Percentiles rank a stretch among this genome's conserved stretches.
phyloP scores from a whole-genome alignment of 192 early-diverging fungal species.

The Entophlyctis luteolus region DNA sequence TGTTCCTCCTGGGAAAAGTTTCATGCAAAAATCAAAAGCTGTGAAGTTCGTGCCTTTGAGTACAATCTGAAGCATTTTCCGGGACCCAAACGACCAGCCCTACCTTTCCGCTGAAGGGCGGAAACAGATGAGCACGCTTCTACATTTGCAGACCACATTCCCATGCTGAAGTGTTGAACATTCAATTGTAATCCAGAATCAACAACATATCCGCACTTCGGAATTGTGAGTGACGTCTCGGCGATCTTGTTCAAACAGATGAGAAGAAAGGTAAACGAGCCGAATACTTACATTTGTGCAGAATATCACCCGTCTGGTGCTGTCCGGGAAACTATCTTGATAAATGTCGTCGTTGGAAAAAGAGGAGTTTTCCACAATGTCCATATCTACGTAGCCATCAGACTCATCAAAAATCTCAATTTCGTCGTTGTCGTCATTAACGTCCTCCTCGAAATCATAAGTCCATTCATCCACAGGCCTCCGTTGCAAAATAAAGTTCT shows the following conservation, averaged over 20 bases:
- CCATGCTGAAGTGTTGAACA: slow-evolving; percentile 52
- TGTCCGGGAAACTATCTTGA: too few species aligned
- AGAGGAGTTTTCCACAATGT: too few species aligned
- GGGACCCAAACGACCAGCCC: slow-evolving; percentile 89
- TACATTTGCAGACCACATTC: slow-evolving; percentile 69
- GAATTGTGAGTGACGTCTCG: slow-evolving; percentile 96
- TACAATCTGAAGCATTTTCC: slow-evolving; percentile 85
- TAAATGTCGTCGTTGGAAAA: too few species aligned
- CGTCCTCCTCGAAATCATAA: too few species aligned
- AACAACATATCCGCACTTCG: slow-evolving; percentile 85
- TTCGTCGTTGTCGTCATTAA: too few species aligned
- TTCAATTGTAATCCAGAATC: slow-evolving; percentile 73
- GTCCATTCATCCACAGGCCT: slow-evolving; percentile 3
- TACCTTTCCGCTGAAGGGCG: slow-evolving; percentile 83
- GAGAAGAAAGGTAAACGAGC: too few species aligned
- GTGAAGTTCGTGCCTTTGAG: slow-evolving; percentile 72
- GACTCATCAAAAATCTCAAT: too few species aligned
- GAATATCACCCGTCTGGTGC: too few species aligned
- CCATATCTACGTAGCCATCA: too few species aligned
- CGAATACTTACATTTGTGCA: too few species aligned
- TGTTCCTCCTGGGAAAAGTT: too few species aligned
- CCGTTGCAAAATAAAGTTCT: slow-evolving; percentile 21
- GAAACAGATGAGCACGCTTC: slow-evolving; percentile 66
- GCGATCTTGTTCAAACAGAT: slow-evolving; percentile 96
- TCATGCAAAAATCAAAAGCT: slow-evolving; percentile 74